These are phyloP conservation scores for Streptanthus diversifolius DNA, from an alignment of 345 rosid species.

Conservation along the genomic window DNA sequence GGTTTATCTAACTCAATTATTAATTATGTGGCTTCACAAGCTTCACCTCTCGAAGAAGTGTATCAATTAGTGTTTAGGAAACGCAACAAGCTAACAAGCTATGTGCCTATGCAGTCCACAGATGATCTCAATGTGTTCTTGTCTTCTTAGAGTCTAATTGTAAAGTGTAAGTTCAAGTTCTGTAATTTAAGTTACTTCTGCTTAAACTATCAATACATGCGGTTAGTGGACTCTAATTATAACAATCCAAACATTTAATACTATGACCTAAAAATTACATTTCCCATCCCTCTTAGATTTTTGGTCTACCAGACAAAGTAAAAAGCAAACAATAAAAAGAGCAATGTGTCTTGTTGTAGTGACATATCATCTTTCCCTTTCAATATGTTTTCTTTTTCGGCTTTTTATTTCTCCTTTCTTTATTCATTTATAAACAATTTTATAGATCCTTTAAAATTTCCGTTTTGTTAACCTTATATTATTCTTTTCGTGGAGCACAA, in stretches of 20 bases:
- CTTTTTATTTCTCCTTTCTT: background rate
- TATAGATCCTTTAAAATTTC: background rate
- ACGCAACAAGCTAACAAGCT: no score
- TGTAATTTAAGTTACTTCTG: background rate
- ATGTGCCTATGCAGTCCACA: background rate
- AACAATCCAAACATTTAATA: background rate
- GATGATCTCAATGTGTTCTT: background rate
- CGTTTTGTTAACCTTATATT: background rate
- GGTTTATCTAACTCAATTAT: no score
- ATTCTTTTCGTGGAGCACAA: slow-evolving; percentile 31
- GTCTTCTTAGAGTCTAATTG: background rate
- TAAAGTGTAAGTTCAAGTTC: background rate
- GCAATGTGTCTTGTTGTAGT: slow-evolving; percentile 26
- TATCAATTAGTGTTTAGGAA: no score
- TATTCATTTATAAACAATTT: background rate
- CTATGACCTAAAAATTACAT: background rate
- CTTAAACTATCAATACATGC: background rate
- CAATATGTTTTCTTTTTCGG: slow-evolving; percentile 26
- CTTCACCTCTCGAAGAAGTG: background rate
- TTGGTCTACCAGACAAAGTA: slow-evolving; percentile 27
- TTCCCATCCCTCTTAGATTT: slow-evolving; percentile 8
- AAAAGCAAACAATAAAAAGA: slow-evolving; percentile 32
- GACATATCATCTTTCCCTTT: slow-evolving; percentile 35
- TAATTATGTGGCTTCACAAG: no score
- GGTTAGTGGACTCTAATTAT: background rate